phyloP scores from a whole-genome alignment of 192 early-diverging fungal genomes.

The Entomortierella lignicola region DNA sequence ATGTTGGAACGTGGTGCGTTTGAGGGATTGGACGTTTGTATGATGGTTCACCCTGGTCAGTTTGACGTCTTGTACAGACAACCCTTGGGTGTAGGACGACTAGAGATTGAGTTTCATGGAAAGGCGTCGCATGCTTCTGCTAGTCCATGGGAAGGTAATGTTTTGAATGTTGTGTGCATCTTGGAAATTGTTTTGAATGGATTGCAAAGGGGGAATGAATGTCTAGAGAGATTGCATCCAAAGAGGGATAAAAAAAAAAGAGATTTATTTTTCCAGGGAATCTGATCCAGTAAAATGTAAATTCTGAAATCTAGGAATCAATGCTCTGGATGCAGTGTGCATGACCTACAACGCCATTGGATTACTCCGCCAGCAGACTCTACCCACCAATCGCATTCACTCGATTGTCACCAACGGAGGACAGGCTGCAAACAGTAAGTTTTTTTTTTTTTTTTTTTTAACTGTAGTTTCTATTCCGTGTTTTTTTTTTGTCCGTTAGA shows the following conservation, averaged over 20 bases:
- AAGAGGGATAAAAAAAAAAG: no score
- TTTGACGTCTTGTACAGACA: slow-evolving; percentile 61
- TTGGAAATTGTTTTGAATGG: no score
- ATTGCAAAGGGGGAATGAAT: no score
- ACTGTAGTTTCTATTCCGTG: no score
- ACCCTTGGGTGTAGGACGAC: slow-evolving; percentile 56
- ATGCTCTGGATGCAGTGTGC: slow-evolving; percentile 83
- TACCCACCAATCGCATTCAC: slow-evolving; percentile 77
- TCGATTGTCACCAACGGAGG: slow-evolving; percentile 87
- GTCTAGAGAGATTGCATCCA: no score
- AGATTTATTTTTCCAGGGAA: no score
- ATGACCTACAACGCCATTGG: slow-evolving; percentile 75
- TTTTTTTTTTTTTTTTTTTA: neutral
- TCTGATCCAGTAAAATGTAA: neutral
- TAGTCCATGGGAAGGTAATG: slow-evolving; percentile 50
- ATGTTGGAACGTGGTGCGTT: slow-evolving; percentile 78
- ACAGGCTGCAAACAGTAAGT: slow-evolving; percentile 57
- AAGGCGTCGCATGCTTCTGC: slow-evolving; percentile 76
- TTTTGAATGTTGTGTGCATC: no score
- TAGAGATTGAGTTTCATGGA: slow-evolving; percentile 77
- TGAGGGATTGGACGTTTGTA: slow-evolving; percentile 73
- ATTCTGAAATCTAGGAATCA: slow-evolving; percentile 60
- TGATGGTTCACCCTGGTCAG: slow-evolving; percentile 87
- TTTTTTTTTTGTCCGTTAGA: neutral
- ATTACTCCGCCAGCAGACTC: slow-evolving; percentile 78